Evolutionary conservation across 805 yeast genomes (phyloP), one percentile per base, ranked within the genome.

Genomic region (Komagataella mondaviorum): DNA sequence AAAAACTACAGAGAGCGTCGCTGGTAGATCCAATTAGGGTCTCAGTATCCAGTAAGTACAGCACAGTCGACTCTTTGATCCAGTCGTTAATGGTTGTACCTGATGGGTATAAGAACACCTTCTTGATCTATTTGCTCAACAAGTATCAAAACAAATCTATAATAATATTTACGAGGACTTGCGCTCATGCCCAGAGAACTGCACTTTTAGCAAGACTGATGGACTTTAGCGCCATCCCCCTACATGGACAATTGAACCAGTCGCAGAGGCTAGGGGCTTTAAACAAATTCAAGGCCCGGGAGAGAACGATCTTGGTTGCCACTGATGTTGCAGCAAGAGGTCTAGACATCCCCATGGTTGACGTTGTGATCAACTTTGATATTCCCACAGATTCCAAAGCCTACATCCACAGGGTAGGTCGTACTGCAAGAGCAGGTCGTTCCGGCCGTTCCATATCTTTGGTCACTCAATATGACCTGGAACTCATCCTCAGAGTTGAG

Each of bases 261-360:
- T 77, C 89, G 23, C 91, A 88, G 63, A 73, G 96, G 63, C 75
- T 88, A 50, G 93, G 95, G 24, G 85, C 91, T 0, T 69, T 86
- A 56, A 87, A 85, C 65, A 78, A 85, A 59, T 86, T 86, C 69
- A 86, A 85, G 63, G 72, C 86, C 6, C 88, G 90, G 8, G 77
- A 75, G 49, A 74, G 83, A 58, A 75, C 76, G 50, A 84, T 85
- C 50, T 67, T 85, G 47, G 85, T 85, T 8, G 93, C 93, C 12
- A 85, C 95, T 1, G 95, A 85, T 65, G 97, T 93, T 20, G 99
- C 96, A 2, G 83, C 96, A 24, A 81, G 99, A 78, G 99, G 99
- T 65, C 76, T 93, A 56, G 99, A 93, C 75, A 93, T 93, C 52
- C 99, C 98, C 8, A 75, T 80, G 6, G 99, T 93, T 3, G 91